phyloP scores from a whole-genome alignment of 345 rosid species.

The Cardamine resedifolia region DNA sequence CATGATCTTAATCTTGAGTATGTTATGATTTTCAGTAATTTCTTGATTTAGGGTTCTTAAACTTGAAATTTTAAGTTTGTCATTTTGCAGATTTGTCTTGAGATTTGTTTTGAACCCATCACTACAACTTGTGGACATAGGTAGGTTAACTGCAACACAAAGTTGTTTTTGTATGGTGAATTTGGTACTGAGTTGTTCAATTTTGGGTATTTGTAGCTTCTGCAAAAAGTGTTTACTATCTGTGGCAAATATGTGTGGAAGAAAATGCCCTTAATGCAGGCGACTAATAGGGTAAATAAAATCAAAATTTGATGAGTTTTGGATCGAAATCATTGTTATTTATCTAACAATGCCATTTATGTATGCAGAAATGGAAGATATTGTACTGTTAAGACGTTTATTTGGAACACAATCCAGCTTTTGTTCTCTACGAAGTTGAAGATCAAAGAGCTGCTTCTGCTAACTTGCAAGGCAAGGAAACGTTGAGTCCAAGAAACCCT shows the following conservation, averaged over 20 bases:
- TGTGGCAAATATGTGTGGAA: conserved; percentile 87
- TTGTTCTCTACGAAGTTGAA: conserved; percentile 83
- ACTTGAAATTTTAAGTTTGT: background rate
- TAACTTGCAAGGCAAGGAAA: conserved; percentile 20
- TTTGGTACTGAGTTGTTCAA: conserved; percentile 1
- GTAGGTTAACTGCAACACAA: conserved; percentile 32
- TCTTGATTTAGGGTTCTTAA: background rate
- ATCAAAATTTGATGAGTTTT: background rate
- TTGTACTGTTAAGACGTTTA: conserved; percentile 84
- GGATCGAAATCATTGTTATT: background rate
- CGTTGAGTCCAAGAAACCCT: conserved; percentile 8
- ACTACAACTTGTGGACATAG: conserved; percentile 96
- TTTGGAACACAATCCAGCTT: conserved; percentile 98
- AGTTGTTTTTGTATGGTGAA: background rate
- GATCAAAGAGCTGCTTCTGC: conserved; percentile 55
- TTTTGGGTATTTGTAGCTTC: conserved; percentile 51
- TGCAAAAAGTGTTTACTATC: conserved; percentile 80
- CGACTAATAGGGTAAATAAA: conserved; percentile 63
- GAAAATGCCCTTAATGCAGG: conserved; percentile 86
- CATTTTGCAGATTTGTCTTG: conserved; percentile 71
- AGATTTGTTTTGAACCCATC: conserved; percentile 91
- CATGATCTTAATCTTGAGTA: conserved; percentile 9
- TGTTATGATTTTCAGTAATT: background rate
- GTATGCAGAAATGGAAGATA: conserved; percentile 73
- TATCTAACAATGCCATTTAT: background rate